Conservation (phyloP, 331 rosid genomes). For the Dryas integrifolia region DNA sequence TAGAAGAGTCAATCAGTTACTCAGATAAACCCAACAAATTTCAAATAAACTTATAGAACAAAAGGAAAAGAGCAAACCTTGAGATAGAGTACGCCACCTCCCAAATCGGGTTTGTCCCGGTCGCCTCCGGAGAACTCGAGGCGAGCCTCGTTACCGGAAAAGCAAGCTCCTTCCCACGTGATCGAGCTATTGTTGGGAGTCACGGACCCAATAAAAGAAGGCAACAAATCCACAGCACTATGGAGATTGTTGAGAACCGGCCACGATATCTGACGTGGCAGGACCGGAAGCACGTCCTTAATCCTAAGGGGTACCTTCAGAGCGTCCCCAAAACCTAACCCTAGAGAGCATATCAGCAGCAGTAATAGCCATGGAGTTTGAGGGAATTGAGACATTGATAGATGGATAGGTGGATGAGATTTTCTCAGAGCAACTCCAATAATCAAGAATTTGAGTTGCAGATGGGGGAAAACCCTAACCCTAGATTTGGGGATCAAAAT, state of each 20-base stretch:
- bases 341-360: slow-evolving; percentile 28
- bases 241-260: slow-evolving; percentile 80
- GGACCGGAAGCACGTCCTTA: slow-evolving; percentile 77
- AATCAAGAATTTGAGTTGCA: background rate
- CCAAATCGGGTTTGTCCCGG: slow-evolving; percentile 38
- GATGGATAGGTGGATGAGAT: background rate
- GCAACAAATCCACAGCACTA: slow-evolving; percentile 83
- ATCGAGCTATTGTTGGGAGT: slow-evolving; percentile 54
- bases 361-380: slow-evolving; percentile 19
- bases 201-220: slow-evolving; percentile 70
- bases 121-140: slow-evolving; percentile 49
- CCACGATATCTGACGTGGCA: slow-evolving; percentile 75
- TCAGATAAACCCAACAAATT: background rate
- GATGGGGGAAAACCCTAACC: slow-evolving; percentile 21
- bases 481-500: background rate
- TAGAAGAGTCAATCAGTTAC: background rate
- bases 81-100: slow-evolving; percentile 78
- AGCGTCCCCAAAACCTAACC: slow-evolving; percentile 38
- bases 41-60: background rate
- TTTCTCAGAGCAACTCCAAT: slow-evolving; percentile 1
- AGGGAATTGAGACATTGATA: slow-evolving; percentile 36
- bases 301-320: slow-evolving; percentile 62
- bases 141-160: slow-evolving; percentile 58
- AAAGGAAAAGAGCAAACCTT: slow-evolving; percentile 41
- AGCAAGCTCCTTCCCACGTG: slow-evolving; percentile 83